A percentile compares a stretch with the other conserved stretches of the same genome.
Evolutionary conservation across 2,329 filamentous ascomycete species (phyloP).

Genomic region (Aspergillus arachidicola): DNA sequence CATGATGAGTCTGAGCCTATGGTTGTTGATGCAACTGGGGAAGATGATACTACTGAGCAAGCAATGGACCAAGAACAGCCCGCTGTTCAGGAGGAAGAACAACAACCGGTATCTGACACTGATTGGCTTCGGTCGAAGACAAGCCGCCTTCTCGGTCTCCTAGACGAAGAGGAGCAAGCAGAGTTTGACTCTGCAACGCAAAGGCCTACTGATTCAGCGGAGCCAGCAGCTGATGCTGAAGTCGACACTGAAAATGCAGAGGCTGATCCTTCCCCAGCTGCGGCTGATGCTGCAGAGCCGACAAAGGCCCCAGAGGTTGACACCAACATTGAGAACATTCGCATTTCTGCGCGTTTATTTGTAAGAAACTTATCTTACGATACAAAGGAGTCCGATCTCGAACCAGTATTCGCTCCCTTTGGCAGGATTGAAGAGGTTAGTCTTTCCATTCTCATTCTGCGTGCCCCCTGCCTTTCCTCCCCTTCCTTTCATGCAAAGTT

Average conservation of each 20-base stretch:
- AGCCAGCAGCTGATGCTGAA: constrained; percentile 15
- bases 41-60: constrained; percentile 20
- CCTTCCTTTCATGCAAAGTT: constrained; percentile 18
- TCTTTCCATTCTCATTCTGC: constrained; percentile 24
- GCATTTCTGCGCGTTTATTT: constrained; percentile 77
- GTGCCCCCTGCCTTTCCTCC: constrained; percentile 17
- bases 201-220: constrained; percentile 17
- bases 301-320: constrained; percentile 32
- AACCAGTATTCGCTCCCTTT: constrained; percentile 68
- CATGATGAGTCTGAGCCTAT: constrained; percentile 25
- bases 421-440: constrained; percentile 87
- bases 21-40: constrained; percentile 26
- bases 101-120: constrained; percentile 64
- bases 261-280: constrained; percentile 16
- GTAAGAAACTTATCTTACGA: constrained; percentile 85
- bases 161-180: constrained; percentile 65
- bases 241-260: constrained; percentile 16
- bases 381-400: constrained; percentile 75
- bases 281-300: constrained; percentile 11
- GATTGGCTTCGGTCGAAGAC: constrained; percentile 93
- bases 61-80: constrained; percentile 22
- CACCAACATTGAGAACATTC: constrained; percentile 63
- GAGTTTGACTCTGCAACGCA: constrained; percentile 42
- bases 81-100: constrained; percentile 31
- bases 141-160: constrained; percentile 79